Evolutionary conservation across 805 yeast species (phyloP), one percentile per base, ranked within the genome.

Genomic region (Hanseniaspora lindneri): DNA sequence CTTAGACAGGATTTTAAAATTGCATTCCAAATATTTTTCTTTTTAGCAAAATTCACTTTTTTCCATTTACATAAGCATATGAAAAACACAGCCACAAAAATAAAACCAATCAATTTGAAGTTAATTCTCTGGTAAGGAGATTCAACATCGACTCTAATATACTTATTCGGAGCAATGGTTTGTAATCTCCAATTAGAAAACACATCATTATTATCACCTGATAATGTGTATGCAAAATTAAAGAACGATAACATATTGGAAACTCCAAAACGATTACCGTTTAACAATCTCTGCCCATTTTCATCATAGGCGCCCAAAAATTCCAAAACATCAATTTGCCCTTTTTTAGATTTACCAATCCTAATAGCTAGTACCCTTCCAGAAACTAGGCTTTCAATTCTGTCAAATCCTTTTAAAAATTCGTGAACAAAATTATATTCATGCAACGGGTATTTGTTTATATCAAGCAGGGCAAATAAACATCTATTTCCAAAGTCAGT

Each of bases 391-490:
- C 24, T 10, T 53, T 57, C 48, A 56, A 52, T 13, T 19, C 20
- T 19, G 6, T 24, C 24, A n/a, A 28, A 37, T 3, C 49, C 49
- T 6, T 35, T 17, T 21, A 44, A 44, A 13, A 39, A 24, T 24
- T 37, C 49, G 30, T 44, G 49, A 11, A 44, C 9, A 27, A 44
- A 44, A 14, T 32, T 44, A 34, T 44, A 37, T 24, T 30, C 39
- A 32, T 20, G 17, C 9, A 44, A 21, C 9, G 49, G 49, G 37
- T 65, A 56, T 17, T 67, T 63, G 1, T 69, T 58, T 17, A 76
- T 54, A 56, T 82, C 85, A 11, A 79, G 53, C 54, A 69, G 79
- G 0, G 76, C 68, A 49, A 74, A 60, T 39, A 74, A 52, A 33
- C 71, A 66, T 44, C 70, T 64, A 55, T 66, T 61, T 50, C 66